These are phyloP conservation scores for Solanum hybrid DNA, from an alignment of 305 asterid genomes.

Conservation along the genomic window DNA sequence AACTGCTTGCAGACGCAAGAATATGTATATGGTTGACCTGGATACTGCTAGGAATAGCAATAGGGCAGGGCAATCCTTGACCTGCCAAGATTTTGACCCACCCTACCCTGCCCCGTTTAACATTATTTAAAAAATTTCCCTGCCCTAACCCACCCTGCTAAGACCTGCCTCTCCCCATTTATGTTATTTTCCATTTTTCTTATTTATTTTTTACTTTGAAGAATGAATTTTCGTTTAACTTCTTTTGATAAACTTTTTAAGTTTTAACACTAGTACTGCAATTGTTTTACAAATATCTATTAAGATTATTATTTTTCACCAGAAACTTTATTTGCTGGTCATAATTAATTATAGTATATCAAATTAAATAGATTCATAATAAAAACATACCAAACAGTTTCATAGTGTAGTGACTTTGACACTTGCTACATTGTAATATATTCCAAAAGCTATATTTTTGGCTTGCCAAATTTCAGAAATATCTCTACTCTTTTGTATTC, in stretches of 20 bases:
- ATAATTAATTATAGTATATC: too few relatives aligned
- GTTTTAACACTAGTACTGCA: not conserved
- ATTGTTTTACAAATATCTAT: too few relatives aligned
- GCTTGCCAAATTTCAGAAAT: not conserved
- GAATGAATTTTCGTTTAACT: not conserved
- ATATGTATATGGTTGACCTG: too few relatives aligned
- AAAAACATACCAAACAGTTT: not conserved
- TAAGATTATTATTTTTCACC: not conserved
- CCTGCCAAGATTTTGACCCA: too few relatives aligned
- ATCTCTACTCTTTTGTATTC: not conserved
- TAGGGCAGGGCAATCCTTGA: too few relatives aligned
- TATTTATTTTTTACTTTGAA: not conserved
- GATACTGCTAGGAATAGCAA: too few relatives aligned
- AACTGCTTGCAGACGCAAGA: too few relatives aligned
- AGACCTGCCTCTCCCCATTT: too few relatives aligned
- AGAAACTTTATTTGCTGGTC: not conserved
- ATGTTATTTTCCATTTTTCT: not conserved
- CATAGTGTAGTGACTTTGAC: not conserved
- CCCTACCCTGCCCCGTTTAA: too few relatives aligned
- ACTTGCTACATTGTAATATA: not conserved
- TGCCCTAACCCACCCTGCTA: too few relatives aligned
- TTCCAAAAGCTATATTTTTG: not conserved
- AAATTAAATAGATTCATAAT: not conserved
- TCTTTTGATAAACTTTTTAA: not conserved
- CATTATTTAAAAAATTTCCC: too few relatives aligned